Conservation (phyloP, 768 basidiomycete species). For the Rhodotorula graminis region DNA sequence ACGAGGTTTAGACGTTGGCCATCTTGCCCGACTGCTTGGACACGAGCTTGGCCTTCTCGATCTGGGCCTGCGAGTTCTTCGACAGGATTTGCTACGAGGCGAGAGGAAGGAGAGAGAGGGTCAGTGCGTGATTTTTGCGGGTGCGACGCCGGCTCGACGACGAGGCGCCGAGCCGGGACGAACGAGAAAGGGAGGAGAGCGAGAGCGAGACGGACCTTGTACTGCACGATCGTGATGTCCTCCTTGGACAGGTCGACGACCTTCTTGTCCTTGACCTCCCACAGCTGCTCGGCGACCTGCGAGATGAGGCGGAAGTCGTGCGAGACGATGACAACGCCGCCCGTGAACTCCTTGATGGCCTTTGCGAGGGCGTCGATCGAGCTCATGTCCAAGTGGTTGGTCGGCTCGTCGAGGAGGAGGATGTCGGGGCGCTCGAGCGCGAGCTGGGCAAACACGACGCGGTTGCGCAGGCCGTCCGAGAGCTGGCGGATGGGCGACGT, state of each 20-base stretch:
- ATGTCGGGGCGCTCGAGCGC: constrained; percentile 95
- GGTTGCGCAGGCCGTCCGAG: constrained; percentile 92
- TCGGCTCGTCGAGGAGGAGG: constrained; percentile 69
- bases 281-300: constrained; percentile 96
- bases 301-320: constrained; percentile 99
- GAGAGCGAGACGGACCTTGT: background rate
- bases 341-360: constrained; percentile 95
- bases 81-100: background rate
- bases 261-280: constrained; percentile 94
- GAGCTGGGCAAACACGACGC: constrained; percentile 88
- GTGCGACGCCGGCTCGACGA: background rate
- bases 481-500: constrained; percentile 88
- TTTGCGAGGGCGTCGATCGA: constrained; percentile 92
- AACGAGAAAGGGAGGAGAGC: no score
- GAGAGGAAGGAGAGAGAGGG: background rate
- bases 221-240: background rate
- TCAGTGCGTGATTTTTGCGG: background rate
- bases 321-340: constrained; percentile 98
- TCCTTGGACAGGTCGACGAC: constrained; percentile 83
- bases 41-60: constrained; percentile 23
- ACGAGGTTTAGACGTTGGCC: constrained; percentile 5
- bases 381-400: constrained; percentile 96
- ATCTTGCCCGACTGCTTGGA: constrained; percentile 27
- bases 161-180: no score
- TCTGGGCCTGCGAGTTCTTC: constrained; percentile 15